Evolutionary conservation across 352 stramenopile genomes (phyloP), one percentile per base, ranked within the genome.

Genomic region (Phytophthora pistaciae): DNA sequence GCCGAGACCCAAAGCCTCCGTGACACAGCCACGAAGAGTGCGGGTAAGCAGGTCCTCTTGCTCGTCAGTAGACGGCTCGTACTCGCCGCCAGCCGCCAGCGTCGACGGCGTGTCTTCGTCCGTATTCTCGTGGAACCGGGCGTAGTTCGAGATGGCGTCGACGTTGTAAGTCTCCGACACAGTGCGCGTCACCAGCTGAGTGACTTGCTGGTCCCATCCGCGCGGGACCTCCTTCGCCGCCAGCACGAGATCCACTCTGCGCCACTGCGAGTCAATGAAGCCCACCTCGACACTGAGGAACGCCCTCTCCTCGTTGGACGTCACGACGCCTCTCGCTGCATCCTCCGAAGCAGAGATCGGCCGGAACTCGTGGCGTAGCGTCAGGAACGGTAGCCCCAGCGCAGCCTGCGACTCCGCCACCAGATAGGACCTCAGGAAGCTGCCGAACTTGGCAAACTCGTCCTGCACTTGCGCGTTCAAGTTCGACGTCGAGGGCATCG

Each of bases 211-310:
- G 21, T 66, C 46, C 64, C 60, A 75, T 25, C 25, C 33, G 25
- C 48, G 59, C 4, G 52, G 40, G n/a, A 80, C 53, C 44, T 61
- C 54, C 29, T 78, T 77, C 3, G 55, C 60, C 14, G 56, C 60
- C 5, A 83, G 55, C 18, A 76, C 52, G 21, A 83, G 50, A 14
- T 75, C 68, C n/a, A 83, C 65, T 31, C 36, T 52, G 7, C 62
- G 72, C 75, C 75, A 83, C 23, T 78, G 49, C 2, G 72, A 76
- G 42, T 83, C 72, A 53, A 83, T 73, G 14, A 83, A 75, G 20
- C 60, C 53, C 29, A 73, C n/a, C 9, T 29, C 5, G 3, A 72
- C 54, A 50, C 65, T 60, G 1, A 80, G 29, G 29, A 77, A 80
- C 11, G 56, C 61, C 13, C 67, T 73, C 25, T 66, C n/a, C 20